A percentile compares a stretch with the other conserved stretches of the same genome.
phyloP scores from a whole-genome alignment of 768 basidiomycete genomes.

The Podaxis mareebaensis region DNA sequence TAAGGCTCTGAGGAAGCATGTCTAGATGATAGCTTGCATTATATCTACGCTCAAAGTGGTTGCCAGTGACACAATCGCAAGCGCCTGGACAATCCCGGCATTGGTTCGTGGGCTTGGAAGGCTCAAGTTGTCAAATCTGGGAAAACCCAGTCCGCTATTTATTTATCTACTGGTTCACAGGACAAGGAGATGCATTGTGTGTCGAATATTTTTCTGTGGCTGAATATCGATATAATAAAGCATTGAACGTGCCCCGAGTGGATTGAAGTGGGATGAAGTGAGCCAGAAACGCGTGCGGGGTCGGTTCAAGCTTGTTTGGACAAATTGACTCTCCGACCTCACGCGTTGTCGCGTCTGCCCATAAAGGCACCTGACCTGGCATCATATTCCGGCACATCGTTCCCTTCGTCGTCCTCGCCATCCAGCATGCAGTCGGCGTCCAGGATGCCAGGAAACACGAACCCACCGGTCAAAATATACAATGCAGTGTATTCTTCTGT shows the following conservation, averaged over 20 bases:
- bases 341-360: conserved; percentile 41
- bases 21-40: neutral
- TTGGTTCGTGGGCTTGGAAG: neutral
- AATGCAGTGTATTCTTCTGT: conserved; percentile 93
- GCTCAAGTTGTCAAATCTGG: neutral
- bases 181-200: neutral
- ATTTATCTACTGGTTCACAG: neutral
- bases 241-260: neutral
- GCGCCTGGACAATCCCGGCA: neutral
- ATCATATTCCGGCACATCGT: conserved; percentile 26
- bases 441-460: conserved; percentile 40
- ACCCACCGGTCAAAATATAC: conserved; percentile 80
- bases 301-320: conserved; percentile 31
- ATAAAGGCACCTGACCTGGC: conserved; percentile 34
- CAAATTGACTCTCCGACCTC: conserved; percentile 24
- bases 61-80: neutral
- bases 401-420: conserved; percentile 27
- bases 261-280: neutral
- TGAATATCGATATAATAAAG: neutral
- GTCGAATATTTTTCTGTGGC: neutral
- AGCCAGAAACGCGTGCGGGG: conserved; percentile 36
- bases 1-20: neutral
- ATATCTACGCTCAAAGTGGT: neutral
- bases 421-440: conserved; percentile 48
- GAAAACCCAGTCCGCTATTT: neutral